Conservation (phyloP, 768 basidiomycete species). For the Ephemerocybe angulata region DNA sequence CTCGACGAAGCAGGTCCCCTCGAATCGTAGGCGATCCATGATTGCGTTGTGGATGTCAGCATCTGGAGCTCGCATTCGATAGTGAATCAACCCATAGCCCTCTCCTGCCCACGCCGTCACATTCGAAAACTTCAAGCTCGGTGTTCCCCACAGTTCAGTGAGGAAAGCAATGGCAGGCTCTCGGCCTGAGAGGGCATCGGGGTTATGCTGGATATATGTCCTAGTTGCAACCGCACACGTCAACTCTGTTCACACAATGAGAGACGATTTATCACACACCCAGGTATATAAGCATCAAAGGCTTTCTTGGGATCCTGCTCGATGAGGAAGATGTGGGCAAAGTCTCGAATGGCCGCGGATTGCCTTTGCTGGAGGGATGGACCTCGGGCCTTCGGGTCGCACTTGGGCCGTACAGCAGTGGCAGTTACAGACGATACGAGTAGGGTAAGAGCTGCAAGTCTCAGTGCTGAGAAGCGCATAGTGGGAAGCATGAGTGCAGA, state of each 20-base stretch:
- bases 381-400: slow-evolving; percentile 4
- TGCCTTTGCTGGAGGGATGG: background rate
- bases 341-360: slow-evolving; percentile 4
- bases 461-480: background rate
- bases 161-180: slow-evolving; percentile 7
- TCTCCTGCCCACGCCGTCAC: slow-evolving; percentile 8
- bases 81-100: slow-evolving; percentile 7
- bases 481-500: too few species aligned
- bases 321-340: slow-evolving; percentile 7
- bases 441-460: background rate
- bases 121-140: background rate
- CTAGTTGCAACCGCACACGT: background rate
- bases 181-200: slow-evolving; percentile 7
- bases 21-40: background rate
- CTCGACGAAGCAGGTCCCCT: slow-evolving; percentile 9
- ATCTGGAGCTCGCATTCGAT: background rate
- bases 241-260: background rate
- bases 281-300: slow-evolving; percentile 7
- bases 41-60: background rate
- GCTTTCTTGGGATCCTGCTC: slow-evolving; percentile 7
- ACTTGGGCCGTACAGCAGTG: background rate
- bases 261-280: background rate
- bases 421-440: background rate
- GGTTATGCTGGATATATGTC: slow-evolving; percentile 8
- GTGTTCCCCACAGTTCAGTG: background rate